Evolutionary conservation across 768 basidiomycete species (phyloP).

Genomic region (Tephrocybe sp.): DNA sequence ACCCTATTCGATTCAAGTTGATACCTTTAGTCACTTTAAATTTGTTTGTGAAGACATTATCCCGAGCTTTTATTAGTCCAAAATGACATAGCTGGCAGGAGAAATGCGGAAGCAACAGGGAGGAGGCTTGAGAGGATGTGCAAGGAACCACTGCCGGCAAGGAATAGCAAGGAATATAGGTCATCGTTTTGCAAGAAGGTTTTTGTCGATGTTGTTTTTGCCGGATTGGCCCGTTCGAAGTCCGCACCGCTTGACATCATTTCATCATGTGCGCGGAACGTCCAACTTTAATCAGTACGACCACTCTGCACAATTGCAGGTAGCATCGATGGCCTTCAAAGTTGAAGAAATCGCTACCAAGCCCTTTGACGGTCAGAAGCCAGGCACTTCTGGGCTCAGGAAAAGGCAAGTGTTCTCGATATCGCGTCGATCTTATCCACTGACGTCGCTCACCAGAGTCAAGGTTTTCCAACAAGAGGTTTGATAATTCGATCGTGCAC

Average conservation of each 20-base stretch:
- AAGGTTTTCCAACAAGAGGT: constrained; percentile 98
- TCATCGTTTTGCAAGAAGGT: no score
- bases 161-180: no score
- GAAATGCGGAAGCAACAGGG: no score
- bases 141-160: no score
- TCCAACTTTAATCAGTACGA: background rate
- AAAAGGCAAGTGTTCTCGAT: constrained; percentile 64
- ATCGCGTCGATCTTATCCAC: constrained; percentile 8
- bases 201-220: background rate
- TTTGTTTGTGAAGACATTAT: no score
- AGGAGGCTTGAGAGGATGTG: no score
- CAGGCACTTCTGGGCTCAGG: constrained; percentile 95
- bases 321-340: constrained; percentile 38
- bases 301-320: background rate
- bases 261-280: no score
- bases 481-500: constrained; percentile 23
- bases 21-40: no score
- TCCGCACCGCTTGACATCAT: constrained; percentile 15
- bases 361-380: constrained; percentile 92
- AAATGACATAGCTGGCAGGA: no score
- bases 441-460: constrained; percentile 54
- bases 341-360: constrained; percentile 76
- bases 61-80: no score
- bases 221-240: constrained; percentile 4
- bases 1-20: no score